Evolutionary conservation across 2,329 filamentous ascomycete genomes (phyloP).

Genomic region (Phialophora tarda): DNA sequence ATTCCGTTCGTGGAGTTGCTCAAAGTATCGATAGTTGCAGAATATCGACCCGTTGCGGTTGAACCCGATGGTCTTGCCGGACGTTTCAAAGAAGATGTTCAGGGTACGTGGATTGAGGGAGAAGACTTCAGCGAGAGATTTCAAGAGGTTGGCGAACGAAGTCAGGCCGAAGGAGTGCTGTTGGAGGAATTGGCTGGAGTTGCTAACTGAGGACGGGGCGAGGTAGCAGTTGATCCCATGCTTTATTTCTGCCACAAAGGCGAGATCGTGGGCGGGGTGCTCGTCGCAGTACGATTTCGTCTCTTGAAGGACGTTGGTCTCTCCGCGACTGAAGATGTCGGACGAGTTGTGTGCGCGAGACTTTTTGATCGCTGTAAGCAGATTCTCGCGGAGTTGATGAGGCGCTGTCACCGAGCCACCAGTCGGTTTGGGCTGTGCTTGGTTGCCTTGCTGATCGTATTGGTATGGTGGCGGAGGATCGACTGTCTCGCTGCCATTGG

Average conservation of each 20-base stretch:
- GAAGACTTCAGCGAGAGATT: slow-evolving; percentile 75
- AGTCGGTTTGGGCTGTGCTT: slow-evolving; percentile 36
- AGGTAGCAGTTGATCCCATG: slow-evolving; percentile 78
- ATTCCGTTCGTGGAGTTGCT: slow-evolving; percentile 71
- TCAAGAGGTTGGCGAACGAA: slow-evolving; percentile 70
- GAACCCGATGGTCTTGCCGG: slow-evolving; percentile 86
- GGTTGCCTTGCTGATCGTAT: slow-evolving; percentile 41
- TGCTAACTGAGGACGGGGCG: slow-evolving; percentile 57
- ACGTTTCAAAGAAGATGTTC: slow-evolving; percentile 85
- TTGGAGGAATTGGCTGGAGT: slow-evolving; percentile 62
- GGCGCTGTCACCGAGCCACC: slow-evolving; percentile 45
- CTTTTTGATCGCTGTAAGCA: slow-evolving; percentile 77
- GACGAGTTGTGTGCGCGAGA: slow-evolving; percentile 77
- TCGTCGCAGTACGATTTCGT: slow-evolving; percentile 86
- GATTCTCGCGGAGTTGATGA: slow-evolving; percentile 54
- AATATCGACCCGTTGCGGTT: slow-evolving; percentile 87
- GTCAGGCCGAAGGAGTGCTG: slow-evolving; percentile 68
- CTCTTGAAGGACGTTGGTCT: slow-evolving; percentile 76
- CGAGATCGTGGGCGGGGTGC: slow-evolving; percentile 73
- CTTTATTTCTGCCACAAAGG: slow-evolving; percentile 70
- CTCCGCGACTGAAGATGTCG: slow-evolving; percentile 72
- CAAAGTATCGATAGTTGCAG: slow-evolving; percentile 89
- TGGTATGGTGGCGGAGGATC: slow-evolving; percentile 51
- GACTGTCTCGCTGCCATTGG: slow-evolving; percentile 23
- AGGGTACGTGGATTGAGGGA: slow-evolving; percentile 69